Conservation (phyloP, 2,329 filamentous ascomycete species). For the Sphaerulina musiva region DNA sequence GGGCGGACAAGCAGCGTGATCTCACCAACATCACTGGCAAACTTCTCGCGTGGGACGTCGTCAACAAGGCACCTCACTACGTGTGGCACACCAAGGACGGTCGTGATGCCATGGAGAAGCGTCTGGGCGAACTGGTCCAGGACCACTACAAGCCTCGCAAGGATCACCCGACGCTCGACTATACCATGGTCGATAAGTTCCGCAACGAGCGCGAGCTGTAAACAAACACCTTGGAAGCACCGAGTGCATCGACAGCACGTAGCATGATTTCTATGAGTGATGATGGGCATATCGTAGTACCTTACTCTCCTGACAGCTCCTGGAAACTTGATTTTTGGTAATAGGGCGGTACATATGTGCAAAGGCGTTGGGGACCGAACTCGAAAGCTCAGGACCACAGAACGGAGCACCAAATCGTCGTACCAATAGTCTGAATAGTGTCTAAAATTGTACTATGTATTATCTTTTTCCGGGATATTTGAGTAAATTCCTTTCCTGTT, state of each 20-base stretch:
- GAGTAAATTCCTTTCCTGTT: too few species aligned
- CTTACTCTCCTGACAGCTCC: not conserved
- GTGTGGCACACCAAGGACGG: conserved; percentile 76
- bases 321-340: not conserved
- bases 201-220: conserved; percentile 7
- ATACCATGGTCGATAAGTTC: conserved; percentile 3
- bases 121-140: conserved; percentile 62
- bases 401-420: not conserved
- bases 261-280: not conserved
- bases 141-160: conserved; percentile 17
- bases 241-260: not conserved
- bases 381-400: not conserved
- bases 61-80: conserved; percentile 74
- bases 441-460: not conserved
- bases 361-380: conserved; percentile 10
- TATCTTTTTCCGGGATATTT: too few species aligned
- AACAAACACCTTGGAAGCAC: not conserved
- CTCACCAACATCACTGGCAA: conserved; percentile 73
- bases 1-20: conserved; percentile 81
- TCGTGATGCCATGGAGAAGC: conserved; percentile 67
- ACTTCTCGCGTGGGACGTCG: conserved; percentile 76
- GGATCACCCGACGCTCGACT: not conserved
- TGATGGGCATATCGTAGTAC: not conserved
- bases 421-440: not conserved
- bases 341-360: not conserved